Evolutionary conservation across 371 early-diverging fungal genomes (phyloP), one percentile per base, ranked within the genome.

Genomic region (Dichotomocladium elegans): DNA sequence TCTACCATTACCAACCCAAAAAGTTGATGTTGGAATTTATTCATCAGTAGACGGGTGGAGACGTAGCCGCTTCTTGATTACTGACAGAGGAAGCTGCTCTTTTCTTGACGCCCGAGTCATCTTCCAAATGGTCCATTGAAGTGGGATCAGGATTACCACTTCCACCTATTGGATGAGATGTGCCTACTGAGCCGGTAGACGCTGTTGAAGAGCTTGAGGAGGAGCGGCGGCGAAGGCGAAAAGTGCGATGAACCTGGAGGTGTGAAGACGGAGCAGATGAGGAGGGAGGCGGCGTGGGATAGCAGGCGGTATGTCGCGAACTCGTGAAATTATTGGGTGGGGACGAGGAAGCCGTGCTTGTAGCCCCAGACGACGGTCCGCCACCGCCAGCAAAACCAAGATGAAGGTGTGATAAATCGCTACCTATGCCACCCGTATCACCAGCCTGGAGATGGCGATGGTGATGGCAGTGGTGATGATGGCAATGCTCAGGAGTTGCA

Each of bases 181-280:
- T 19, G 27, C 44, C 51, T 17, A 47, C 29, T 15, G 55, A 54
- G 5, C 57, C 45, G 1, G 49, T 58, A 17, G 68, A 65, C n/a
- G 63, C 60, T 0, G 53, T 63, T 0, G 74, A 73, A n/a, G 58
- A 53, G 37, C 57, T 66, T n/a, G 74, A 68, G 24, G 63, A 64
- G 12, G 74, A 70, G 15, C 74, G 63, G 30, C 74, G 59, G 35
- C 68, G 60, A 30, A 60, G 41, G 30, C 28, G 37, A 3, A 59
- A 62, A 25, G 54, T 57, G 40, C 47, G 31, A 34, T 63, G 67
- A 8, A 61, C 60, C 21, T 61, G 69, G 21, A 64, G 58, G 43
- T 56, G 56, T 1, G 56, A 56, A 1, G 60, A 55, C 14, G 41
- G 47, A 47, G 41, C 26, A 11, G 54, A 45, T 41, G 53, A 37